phyloP scores from a whole-genome alignment of 73 alveolate genomes.

The Halteria grandinella region DNA sequence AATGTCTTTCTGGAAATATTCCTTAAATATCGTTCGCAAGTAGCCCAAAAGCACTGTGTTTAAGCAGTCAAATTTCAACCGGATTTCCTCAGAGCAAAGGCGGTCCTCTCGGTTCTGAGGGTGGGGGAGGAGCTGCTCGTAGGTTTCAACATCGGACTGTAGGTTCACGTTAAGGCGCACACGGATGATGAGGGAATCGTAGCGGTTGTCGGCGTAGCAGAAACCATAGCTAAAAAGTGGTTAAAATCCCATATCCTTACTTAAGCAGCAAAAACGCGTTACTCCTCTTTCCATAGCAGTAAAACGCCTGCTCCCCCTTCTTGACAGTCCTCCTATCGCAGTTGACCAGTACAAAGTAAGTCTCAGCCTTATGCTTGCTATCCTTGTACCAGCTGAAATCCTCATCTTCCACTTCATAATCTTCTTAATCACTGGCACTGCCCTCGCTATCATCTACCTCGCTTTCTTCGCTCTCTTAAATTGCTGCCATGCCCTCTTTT shows the following conservation, averaged over 20 bases:
- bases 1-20: not conserved
- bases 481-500: not conserved
- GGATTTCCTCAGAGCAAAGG: conserved; percentile 42
- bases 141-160: not conserved
- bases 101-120: conserved; percentile 24
- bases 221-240: not conserved
- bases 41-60: conserved; percentile 32
- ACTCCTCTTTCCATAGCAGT: conserved; percentile 2
- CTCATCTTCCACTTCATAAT: no score
- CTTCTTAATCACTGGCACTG: not conserved
- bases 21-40: conserved; percentile 10
- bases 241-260: not conserved
- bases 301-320: not conserved
- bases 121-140: not conserved
- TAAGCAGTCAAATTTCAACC: conserved; percentile 22
- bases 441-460: no score
- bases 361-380: not conserved
- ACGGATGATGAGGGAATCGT: not conserved
- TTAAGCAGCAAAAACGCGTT: not conserved
- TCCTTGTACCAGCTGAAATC: no score
- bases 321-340: not conserved
- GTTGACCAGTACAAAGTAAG: not conserved
- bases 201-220: not conserved
- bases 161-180: not conserved
- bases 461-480: no score